These are phyloP conservation scores for Xylariaceae sp. DNA, from an alignment of 2,329 filamentous ascomycete genomes.

Conservation along the genomic window DNA sequence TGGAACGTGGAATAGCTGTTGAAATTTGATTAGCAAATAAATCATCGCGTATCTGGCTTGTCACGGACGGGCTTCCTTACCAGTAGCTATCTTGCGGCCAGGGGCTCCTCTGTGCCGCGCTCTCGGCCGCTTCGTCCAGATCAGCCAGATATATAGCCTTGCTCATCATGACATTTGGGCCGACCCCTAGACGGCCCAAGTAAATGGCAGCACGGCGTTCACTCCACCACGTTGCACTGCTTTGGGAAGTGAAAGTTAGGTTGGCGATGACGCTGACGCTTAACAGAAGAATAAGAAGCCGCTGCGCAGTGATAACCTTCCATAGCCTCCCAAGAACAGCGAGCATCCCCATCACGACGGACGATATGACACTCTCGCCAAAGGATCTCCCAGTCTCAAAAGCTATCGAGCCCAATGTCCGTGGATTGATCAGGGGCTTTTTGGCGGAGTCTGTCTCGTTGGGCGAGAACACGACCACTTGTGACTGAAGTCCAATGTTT, in stretches of 20 bases:
- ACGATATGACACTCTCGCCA: conserved; percentile 67
- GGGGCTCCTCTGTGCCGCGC: conserved; percentile 29
- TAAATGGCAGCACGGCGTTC: conserved; percentile 76
- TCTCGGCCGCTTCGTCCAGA: conserved; percentile 57
- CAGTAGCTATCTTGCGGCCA: conserved; percentile 46
- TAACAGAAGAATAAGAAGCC: conserved; percentile 65
- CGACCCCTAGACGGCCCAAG: conserved; percentile 75
- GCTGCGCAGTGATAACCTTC: conserved; percentile 65
- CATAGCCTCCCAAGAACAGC: conserved; percentile 60
- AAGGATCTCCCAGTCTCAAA: conserved; percentile 69
- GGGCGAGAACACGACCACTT: conserved; percentile 56
- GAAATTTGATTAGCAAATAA: no score
- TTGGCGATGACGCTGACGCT: conserved; percentile 67
- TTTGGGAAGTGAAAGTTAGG: conserved; percentile 66
- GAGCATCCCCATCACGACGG: conserved; percentile 71
- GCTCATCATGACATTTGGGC: conserved; percentile 74
- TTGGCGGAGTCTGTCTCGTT: conserved; percentile 41
- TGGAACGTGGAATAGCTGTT: conserved; percentile 56
- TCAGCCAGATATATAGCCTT: conserved; percentile 80
- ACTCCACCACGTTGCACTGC: conserved; percentile 74
- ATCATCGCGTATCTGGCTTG: no score
- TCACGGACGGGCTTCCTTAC: no score
- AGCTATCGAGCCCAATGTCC: conserved; percentile 62
- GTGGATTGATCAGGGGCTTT: conserved; percentile 55
- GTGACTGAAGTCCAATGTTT: conserved; percentile 62